Conservation (phyloP, 2,329 filamentous ascomycete genomes). For the Kalaharituber pfeilii region DNA sequence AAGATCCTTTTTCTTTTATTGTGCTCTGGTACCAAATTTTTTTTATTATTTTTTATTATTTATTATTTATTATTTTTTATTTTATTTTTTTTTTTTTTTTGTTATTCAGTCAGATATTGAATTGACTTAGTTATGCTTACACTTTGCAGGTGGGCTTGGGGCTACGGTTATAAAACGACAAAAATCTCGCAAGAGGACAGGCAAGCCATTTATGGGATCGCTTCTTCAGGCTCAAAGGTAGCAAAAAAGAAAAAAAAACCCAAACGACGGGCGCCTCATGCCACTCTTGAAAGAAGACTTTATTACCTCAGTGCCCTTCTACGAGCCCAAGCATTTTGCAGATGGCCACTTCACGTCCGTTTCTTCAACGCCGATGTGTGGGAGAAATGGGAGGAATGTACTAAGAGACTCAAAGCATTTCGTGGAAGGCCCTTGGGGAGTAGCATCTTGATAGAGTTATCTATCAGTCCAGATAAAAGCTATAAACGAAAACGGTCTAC, state of each 20-base stretch:
- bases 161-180: neutral
- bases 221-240: neutral
- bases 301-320: conserved; percentile 69
- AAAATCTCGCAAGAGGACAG: neutral
- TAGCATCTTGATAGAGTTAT: too few relatives aligned
- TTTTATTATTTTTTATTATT: neutral
- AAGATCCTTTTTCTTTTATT: neutral
- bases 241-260: conserved; percentile 35
- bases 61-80: neutral
- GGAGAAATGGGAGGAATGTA: conserved; percentile 10
- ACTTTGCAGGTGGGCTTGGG: neutral
- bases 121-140: neutral
- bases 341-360: conserved; percentile 66
- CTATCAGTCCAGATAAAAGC: too few relatives aligned
- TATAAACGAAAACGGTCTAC: too few relatives aligned
- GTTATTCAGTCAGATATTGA: too few relatives aligned
- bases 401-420: conserved; percentile 16
- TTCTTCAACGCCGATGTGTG: conserved; percentile 44
- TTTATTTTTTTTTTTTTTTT: neutral
- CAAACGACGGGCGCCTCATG: conserved; percentile 39
- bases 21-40: neutral
- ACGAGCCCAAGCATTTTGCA: conserved; percentile 57
- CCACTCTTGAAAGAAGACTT: conserved; percentile 49
- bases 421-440: too few relatives aligned
- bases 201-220: neutral